Evolutionary conservation across 2,329 filamentous ascomycete species (phyloP).

Genomic region (Alternaria gaisen): DNA sequence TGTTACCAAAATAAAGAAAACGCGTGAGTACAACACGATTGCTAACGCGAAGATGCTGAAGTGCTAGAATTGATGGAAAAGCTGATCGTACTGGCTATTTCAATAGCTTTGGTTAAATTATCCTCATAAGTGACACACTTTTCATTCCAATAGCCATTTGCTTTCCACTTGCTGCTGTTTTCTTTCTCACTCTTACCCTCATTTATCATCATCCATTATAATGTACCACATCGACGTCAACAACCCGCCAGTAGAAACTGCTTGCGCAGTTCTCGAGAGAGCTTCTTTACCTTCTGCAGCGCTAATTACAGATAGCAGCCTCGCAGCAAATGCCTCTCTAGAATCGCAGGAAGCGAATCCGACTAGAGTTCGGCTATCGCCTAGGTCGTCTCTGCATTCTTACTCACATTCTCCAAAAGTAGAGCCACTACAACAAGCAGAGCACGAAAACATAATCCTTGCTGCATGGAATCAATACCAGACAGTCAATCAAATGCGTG

Average conservation of each 20-base stretch:
- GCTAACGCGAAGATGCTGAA: neutral
- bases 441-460: neutral
- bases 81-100: too few relatives aligned
- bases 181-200: neutral
- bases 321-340: neutral
- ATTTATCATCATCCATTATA: neutral
- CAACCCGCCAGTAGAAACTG: neutral
- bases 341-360: neutral
- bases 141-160: too few relatives aligned
- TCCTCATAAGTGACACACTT: neutral
- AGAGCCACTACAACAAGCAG: neutral
- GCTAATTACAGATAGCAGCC: neutral
- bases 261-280: neutral
- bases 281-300: neutral
- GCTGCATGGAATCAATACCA: conserved; percentile 1
- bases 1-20: neutral
- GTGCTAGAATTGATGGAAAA: neutral
- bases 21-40: neutral
- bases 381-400: neutral
- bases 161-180: neutral
- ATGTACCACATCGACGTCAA: conserved; percentile 6
- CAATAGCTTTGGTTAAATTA: neutral
- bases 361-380: neutral
- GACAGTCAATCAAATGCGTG: neutral
- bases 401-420: neutral